These are phyloP conservation scores for Rhododendron kiyosumense DNA, from an alignment of 148 eudicot species.

Conservation along the genomic window DNA sequence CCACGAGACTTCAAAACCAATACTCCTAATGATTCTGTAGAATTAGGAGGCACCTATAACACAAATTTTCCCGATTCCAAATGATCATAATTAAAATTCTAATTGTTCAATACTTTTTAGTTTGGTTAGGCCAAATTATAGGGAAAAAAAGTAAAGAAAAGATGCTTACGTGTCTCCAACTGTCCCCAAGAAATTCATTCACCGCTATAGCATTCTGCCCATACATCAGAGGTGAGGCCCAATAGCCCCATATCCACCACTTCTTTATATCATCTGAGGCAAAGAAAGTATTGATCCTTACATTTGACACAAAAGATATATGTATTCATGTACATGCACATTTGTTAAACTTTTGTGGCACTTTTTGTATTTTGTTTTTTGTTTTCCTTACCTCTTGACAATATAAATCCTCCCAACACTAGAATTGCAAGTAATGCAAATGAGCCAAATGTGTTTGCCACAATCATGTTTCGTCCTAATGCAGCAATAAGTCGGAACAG, in stretches of 20 bases:
- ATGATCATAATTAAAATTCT: no score
- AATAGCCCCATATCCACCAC: slow-evolving; percentile 98
- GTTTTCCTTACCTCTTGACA: slow-evolving; percentile 22
- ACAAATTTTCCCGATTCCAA: background rate
- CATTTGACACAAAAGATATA: background rate
- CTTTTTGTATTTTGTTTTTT: background rate
- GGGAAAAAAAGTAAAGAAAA: background rate
- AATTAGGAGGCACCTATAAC: slow-evolving; percentile 11
- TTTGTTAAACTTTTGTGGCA: background rate
- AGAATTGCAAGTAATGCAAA: slow-evolving; percentile 22
- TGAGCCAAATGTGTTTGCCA: slow-evolving; percentile 31
- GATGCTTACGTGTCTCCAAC: slow-evolving; percentile 60
- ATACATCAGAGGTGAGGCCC: slow-evolving; percentile 78
- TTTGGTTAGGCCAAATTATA: background rate
- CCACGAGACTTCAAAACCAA: slow-evolving; percentile 49
- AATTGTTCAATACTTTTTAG: background rate
- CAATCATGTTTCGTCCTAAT: slow-evolving; percentile 28
- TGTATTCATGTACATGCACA: background rate
- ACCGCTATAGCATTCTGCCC: slow-evolving; percentile 66
- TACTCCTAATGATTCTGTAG: slow-evolving; percentile 31
- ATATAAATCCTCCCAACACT: slow-evolving; percentile 31
- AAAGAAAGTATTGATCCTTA: background rate
- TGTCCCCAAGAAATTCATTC: slow-evolving; percentile 81
- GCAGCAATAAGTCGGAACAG: slow-evolving; percentile 31
- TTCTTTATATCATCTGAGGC: slow-evolving; percentile 48